Evolutionary conservation across 1,284 basidiomycete species (phyloP), one percentile per base, ranked within the genome.

Genomic region (Pseudozyma sp.): DNA sequence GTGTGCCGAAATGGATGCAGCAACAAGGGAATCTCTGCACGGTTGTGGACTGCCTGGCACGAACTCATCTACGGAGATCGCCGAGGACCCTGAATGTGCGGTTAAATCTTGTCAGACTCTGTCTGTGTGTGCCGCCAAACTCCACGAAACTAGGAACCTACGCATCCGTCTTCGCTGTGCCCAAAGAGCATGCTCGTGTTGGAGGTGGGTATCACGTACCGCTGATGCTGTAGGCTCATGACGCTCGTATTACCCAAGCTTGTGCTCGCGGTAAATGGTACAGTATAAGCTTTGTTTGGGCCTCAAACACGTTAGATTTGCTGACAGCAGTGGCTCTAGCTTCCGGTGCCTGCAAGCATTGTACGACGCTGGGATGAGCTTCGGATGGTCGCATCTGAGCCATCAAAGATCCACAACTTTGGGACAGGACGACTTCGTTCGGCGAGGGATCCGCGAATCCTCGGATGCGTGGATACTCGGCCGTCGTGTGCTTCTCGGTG

Each of bases 61-160:
- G 40, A 5, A n/a, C 10, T n/a, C 40, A 16, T 7, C 29, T 54
- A 50, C 47, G 66, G 59, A 68, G 66, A 62, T 68, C 54, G 66
- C 66, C 66, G 66, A 68, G 55, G 43, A 61, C 54, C 54, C 45
- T 57, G 43, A n/a, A 48, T 24, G 35, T 10, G 35, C 35, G 35
- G 14, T 34, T 16, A 4, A 5, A 35, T 19, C 13, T 16, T 29
- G 34, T 33, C 52, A 37, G 53, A 54, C 24, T 40, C 8, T 16
- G 10, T 42, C 7, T 42, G 13, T 7, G 7, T n/a, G 40, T 4
- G 24, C 24, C 24, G 24, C 24, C 24, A 24, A 24, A 16, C 4
- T 42, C 16, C 40, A 42, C 40, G 11, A 42, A 42, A 10, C 40
- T 42, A 14, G 40, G 40, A 7, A 14, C 16, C 40, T 7, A 7